Percentiles rank a stretch among this genome's conserved stretches.
These are phyloP conservation scores for Magnusiomyces ingens DNA, from an alignment of 1,139 yeast genomes.

Conservation along the genomic window DNA sequence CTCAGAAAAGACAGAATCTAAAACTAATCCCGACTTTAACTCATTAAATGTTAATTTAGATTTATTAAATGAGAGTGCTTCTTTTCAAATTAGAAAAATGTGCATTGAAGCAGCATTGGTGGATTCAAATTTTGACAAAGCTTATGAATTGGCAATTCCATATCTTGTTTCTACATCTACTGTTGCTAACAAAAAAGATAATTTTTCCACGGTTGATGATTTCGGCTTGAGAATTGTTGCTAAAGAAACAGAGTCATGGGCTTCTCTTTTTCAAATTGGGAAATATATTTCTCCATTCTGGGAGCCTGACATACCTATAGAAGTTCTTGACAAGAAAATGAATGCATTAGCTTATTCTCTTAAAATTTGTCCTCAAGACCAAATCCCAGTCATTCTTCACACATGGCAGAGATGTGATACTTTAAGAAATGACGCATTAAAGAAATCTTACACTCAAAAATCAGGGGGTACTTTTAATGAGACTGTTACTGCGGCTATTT, in stretches of 20 bases:
- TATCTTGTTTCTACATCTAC: constrained; percentile 3
- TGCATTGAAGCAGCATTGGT: constrained; percentile 52
- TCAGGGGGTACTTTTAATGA: neutral
- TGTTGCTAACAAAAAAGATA: neutral
- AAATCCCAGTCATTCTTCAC: constrained; percentile 27
- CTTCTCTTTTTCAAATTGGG: constrained; percentile 54
- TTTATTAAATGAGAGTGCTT: constrained; percentile 20
- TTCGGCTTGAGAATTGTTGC: neutral
- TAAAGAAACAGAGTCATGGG: constrained; percentile 37
- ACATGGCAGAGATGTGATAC: constrained; percentile 27
- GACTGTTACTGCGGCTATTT: constrained; percentile 3
- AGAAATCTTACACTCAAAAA: neutral
- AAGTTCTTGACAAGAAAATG: constrained; percentile 37
- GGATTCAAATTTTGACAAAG: constrained; percentile 46
- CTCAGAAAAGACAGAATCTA: constrained; percentile 3
- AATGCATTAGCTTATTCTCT: constrained; percentile 42
- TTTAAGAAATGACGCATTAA: neutral
- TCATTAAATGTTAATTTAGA: no score
- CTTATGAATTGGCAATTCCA: constrained; percentile 40
- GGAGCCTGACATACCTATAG: constrained; percentile 33
- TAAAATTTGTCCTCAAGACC: constrained; percentile 32
- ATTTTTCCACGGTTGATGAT: constrained; percentile 21
- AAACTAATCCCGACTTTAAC: constrained; percentile 9
- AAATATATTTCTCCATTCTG: constrained; percentile 47
- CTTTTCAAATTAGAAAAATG: constrained; percentile 41